A percentile compares a stretch with the other conserved stretches of the same genome.
Evolutionary conservation across 1,284 basidiomycete genomes (phyloP).

Genomic region (Irpex sp.): DNA sequence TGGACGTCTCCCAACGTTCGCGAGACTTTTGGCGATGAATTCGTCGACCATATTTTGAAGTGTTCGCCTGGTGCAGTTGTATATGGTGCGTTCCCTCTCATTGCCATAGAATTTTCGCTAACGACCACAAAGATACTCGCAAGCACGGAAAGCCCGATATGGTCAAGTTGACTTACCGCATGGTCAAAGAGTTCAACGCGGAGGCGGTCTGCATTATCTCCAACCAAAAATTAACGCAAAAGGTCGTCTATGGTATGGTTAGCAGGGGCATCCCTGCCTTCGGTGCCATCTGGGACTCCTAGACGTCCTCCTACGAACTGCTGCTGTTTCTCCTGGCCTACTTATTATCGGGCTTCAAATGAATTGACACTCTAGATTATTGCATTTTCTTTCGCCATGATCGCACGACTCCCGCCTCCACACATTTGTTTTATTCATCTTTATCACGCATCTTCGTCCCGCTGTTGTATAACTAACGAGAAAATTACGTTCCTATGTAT

Average conservation of each 20-base stretch:
- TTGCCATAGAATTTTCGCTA: not conserved
- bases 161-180: conserved; percentile 53
- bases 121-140: conserved; percentile 42
- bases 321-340: too few relatives aligned
- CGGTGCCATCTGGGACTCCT: conserved; percentile 56
- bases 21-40: conserved; percentile 54
- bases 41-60: conserved; percentile 52
- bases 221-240: conserved; percentile 57
- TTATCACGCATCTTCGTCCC: not conserved
- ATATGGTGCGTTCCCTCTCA: conserved; percentile 37
- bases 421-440: not conserved
- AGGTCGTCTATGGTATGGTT: conserved; percentile 59
- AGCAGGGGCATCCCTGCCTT: conserved; percentile 58
- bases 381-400: not conserved
- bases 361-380: too few relatives aligned
- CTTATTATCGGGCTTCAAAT: too few relatives aligned
- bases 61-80: conserved; percentile 52
- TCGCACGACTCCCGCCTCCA: not conserved
- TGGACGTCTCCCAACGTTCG: conserved; percentile 61
- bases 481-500: too few relatives aligned
- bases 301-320: conserved; percentile 4
- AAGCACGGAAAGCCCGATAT: conserved; percentile 59
- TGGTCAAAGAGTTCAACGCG: conserved; percentile 57
- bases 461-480: too few relatives aligned
- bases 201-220: conserved; percentile 62